Conservation (phyloP, 2,329 filamentous ascomycete species). For the Emmonsia crescens region DNA sequence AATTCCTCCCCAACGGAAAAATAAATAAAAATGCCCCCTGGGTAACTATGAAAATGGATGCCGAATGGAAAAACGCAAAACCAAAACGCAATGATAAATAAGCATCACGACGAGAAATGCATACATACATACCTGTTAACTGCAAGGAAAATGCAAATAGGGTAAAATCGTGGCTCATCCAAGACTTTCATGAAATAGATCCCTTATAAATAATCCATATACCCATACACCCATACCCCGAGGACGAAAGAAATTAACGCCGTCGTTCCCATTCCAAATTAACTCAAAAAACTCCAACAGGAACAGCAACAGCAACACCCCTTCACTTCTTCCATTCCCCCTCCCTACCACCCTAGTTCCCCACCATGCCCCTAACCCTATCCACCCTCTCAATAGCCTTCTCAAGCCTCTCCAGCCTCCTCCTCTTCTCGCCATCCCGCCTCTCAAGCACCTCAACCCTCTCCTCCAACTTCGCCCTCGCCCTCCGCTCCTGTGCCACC, state of each 20-base stretch:
- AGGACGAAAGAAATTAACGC: neutral
- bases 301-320: neutral
- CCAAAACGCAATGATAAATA: too few relatives aligned
- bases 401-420: conserved; percentile 44
- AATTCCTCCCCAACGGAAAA: too few relatives aligned
- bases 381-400: conserved; percentile 48
- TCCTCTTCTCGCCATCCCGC: conserved; percentile 41
- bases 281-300: neutral
- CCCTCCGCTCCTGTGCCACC: conserved; percentile 52
- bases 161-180: neutral
- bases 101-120: too few relatives aligned
- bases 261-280: neutral
- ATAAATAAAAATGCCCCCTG: too few relatives aligned
- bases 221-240: neutral
- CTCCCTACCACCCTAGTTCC: conserved; percentile 8
- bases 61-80: too few relatives aligned
- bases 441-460: conserved; percentile 37
- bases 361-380: conserved; percentile 45
- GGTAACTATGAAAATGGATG: too few relatives aligned
- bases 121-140: too few relatives aligned
- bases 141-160: too few relatives aligned
- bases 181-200: neutral
- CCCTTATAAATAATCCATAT: neutral
- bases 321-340: neutral
- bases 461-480: conserved; percentile 42